phyloP scores from a whole-genome alignment of 2,329 filamentous ascomycete genomes.

The Stagonosporopsis cucurbitacearum region DNA sequence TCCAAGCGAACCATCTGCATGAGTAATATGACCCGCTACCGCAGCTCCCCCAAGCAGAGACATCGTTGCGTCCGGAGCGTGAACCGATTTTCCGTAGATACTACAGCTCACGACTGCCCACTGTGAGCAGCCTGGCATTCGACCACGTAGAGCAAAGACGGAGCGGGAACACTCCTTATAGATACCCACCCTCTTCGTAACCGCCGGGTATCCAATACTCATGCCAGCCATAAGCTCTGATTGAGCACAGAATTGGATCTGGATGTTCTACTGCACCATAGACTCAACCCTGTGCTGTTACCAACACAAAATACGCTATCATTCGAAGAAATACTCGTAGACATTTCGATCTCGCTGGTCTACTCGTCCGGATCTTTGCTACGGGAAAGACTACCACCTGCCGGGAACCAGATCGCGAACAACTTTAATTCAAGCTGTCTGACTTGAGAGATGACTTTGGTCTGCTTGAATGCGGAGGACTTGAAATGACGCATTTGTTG shows the following conservation, averaged over 20 bases:
- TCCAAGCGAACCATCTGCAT: background rate
- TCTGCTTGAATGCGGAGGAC: conserved; percentile 31
- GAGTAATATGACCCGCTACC: too few species aligned
- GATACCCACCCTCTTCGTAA: conserved; percentile 41
- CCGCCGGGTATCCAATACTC: conserved; percentile 43
- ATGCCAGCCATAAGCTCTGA: conserved; percentile 27
- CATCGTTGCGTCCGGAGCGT: too few species aligned
- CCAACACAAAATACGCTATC: conserved; percentile 38
- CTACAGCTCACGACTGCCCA: too few species aligned
- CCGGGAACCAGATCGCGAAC: conserved; percentile 36
- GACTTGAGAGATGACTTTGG: conserved; percentile 31
- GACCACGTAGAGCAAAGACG: too few species aligned
- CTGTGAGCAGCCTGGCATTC: too few species aligned
- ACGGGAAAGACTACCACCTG: conserved; percentile 44
- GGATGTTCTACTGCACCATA: conserved; percentile 40
- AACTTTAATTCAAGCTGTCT: conserved; percentile 40
- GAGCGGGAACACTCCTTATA: too few species aligned
- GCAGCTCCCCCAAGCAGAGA: too few species aligned
- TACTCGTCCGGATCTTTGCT: conserved; percentile 22
- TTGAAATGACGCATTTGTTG: conserved; percentile 30
- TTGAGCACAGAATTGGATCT: conserved; percentile 5
- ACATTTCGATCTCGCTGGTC: conserved; percentile 24
- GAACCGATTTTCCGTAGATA: too few species aligned
- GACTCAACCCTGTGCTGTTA: conserved; percentile 28
- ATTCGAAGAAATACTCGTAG: conserved; percentile 6